Conservation (phyloP, 169 alveolate genomes). For the Cryptosporidium tyzzeri region DNA sequence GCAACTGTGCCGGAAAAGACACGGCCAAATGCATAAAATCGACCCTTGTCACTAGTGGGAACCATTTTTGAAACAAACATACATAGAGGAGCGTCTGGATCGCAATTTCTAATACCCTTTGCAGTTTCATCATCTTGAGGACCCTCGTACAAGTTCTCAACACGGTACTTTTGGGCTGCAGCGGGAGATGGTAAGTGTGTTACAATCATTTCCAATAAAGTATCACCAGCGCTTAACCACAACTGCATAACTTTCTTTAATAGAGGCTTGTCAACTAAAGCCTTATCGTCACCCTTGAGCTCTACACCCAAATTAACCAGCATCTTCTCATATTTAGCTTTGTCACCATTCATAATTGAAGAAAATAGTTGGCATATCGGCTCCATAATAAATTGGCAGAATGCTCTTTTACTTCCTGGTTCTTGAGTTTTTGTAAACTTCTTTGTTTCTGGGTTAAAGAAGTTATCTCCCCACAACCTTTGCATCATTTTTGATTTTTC, state of each 20-base stretch:
- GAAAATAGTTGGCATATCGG: constrained; percentile 96
- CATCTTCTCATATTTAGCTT: constrained; percentile 92
- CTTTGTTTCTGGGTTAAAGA: constrained; percentile 95
- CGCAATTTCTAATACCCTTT: constrained; percentile 95
- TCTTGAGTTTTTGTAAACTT: constrained; percentile 92
- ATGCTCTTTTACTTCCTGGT: constrained; percentile 93
- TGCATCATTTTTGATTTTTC: constrained; percentile 95
- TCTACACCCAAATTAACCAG: constrained; percentile 92
- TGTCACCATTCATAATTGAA: constrained; percentile 93
- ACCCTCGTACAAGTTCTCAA: constrained; percentile 96
- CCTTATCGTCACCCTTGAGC: constrained; percentile 95
- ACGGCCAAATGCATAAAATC: constrained; percentile 99
- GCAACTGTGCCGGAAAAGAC: constrained; percentile 99
- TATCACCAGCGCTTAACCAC: constrained; percentile 99
- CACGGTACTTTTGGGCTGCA: constrained; percentile 98
- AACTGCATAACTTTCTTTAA: constrained; percentile 97
- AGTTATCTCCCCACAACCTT: constrained; percentile 99
- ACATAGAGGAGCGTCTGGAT: constrained; percentile 98
- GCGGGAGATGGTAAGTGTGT: constrained; percentile 98
- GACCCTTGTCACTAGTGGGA: constrained; percentile 98
- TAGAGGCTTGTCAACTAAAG: constrained; percentile 95
- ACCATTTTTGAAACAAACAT: constrained; percentile 99
- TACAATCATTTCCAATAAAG: constrained; percentile 98
- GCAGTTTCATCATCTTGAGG: constrained; percentile 99
- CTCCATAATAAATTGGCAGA: constrained; percentile 98